Percentiles rank a stretch among this genome's conserved stretches.
Conservation (phyloP, 345 rosid species). For the Hirschfeldia incana region DNA sequence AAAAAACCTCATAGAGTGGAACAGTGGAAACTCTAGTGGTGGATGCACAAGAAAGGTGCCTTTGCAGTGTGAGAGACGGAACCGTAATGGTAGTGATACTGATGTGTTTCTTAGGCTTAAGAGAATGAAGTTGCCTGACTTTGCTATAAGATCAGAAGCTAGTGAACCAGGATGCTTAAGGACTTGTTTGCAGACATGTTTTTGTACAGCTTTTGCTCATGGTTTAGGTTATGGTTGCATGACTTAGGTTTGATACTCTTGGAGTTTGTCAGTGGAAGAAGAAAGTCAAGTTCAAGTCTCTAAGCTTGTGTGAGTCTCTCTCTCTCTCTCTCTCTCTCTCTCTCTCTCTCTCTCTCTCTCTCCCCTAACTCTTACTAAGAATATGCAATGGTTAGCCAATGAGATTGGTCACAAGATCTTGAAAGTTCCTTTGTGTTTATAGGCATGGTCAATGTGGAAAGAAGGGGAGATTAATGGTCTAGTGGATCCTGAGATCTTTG, state of each 20-base stretch:
- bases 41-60: conserved; percentile 50
- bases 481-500: conserved; percentile 34
- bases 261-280: conserved; percentile 45
- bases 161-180: conserved; percentile 43
- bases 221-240: conserved; percentile 47
- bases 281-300: conserved; percentile 39
- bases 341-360: background rate
- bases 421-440: background rate
- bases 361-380: background rate
- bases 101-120: conserved; percentile 47
- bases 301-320: conserved; percentile 35
- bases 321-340: background rate
- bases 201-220: conserved; percentile 53
- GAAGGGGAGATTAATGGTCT: conserved; percentile 14
- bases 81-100: conserved; percentile 25
- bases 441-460: conserved; percentile 41
- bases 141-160: conserved; percentile 31
- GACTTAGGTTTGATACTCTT: conserved; percentile 47
- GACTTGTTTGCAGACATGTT: conserved; percentile 51
- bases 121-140: conserved; percentile 48
- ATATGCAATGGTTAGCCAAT: no score
- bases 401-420: background rate
- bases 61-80: conserved; percentile 40
- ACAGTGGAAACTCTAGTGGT: conserved; percentile 44
- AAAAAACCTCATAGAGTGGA: conserved; percentile 43